Conservation (phyloP, 2,329 filamentous ascomycete genomes). For the Pseudogymnoascus pannorum region DNA sequence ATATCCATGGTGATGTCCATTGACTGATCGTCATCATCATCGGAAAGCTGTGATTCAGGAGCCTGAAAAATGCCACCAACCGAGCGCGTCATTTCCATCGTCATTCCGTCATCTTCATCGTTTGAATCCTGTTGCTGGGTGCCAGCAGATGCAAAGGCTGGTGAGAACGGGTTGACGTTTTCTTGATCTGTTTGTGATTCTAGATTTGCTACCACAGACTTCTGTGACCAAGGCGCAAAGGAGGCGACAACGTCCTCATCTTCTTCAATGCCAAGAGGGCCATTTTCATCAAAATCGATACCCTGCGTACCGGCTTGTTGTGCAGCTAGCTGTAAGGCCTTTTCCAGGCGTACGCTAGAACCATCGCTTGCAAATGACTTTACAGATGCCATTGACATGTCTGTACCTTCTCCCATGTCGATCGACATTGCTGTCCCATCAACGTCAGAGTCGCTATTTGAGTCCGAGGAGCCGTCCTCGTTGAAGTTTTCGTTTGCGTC, state of each 20-base stretch:
- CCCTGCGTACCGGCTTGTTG: constrained; percentile 68
- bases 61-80: constrained; percentile 21
- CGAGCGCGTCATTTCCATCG: constrained; percentile 43
- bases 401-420: constrained; percentile 60
- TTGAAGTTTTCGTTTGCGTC: constrained; percentile 34
- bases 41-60: not conserved
- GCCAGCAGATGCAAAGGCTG: constrained; percentile 18
- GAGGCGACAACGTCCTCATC: constrained; percentile 68
- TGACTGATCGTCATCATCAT: constrained; percentile 30
- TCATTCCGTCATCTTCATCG: constrained; percentile 30
- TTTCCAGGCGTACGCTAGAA: constrained; percentile 68
- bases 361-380: constrained; percentile 52
- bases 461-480: constrained; percentile 39
- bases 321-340: constrained; percentile 68
- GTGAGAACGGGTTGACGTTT: constrained; percentile 41
- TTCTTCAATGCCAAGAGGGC: constrained; percentile 43
- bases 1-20: constrained; percentile 84
- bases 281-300: constrained; percentile 46
- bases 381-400: constrained; percentile 56
- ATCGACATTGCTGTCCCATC: constrained; percentile 78
- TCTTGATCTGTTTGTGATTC: constrained; percentile 37
- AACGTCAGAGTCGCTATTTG: constrained; percentile 49
- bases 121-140: constrained; percentile 13
- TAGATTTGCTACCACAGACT: constrained; percentile 34
- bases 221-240: constrained; percentile 65